These are phyloP conservation scores for Diaporthe destruens DNA, from an alignment of 2,329 filamentous ascomycete genomes.

Conservation along the genomic window DNA sequence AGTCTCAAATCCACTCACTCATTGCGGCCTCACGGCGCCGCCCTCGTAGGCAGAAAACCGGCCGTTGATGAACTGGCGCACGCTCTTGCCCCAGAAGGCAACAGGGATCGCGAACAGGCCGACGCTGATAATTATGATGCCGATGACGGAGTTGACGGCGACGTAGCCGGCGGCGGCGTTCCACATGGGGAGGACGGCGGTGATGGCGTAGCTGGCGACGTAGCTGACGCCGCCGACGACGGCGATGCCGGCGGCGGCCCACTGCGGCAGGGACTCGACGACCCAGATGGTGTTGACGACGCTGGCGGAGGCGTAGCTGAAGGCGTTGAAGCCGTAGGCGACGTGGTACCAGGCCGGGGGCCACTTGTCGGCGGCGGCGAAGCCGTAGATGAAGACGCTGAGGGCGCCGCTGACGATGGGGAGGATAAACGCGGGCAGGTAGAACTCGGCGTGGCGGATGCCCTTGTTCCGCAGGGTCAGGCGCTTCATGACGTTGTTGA, in stretches of 20 bases:
- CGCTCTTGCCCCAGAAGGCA: constrained; percentile 47
- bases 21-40: constrained; percentile 46
- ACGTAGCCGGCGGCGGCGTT: constrained; percentile 30
- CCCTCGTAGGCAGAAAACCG: constrained; percentile 45
- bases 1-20: background rate
- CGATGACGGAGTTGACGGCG: constrained; percentile 41
- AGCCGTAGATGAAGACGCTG: constrained; percentile 43
- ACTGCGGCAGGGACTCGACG: constrained; percentile 47
- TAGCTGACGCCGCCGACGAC: constrained; percentile 44
- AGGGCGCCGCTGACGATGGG: constrained; percentile 43
- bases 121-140: constrained; percentile 41
- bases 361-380: constrained; percentile 39
- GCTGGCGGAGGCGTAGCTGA: constrained; percentile 43
- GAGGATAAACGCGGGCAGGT: constrained; percentile 45
- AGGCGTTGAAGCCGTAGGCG: constrained; percentile 44
- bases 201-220: constrained; percentile 42
- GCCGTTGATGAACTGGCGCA: constrained; percentile 47
- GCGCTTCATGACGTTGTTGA: constrained; percentile 43
- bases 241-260: constrained; percentile 45
- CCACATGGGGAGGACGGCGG: constrained; percentile 41
- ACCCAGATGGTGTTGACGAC: constrained; percentile 47
- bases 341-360: constrained; percentile 37
- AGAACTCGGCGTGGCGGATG: constrained; percentile 47
- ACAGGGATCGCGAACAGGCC: constrained; percentile 45
- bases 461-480: constrained; percentile 46